These are phyloP conservation scores for Chenopodium formosanum DNA, from an alignment of 148 eudicot species.

Conservation along the genomic window DNA sequence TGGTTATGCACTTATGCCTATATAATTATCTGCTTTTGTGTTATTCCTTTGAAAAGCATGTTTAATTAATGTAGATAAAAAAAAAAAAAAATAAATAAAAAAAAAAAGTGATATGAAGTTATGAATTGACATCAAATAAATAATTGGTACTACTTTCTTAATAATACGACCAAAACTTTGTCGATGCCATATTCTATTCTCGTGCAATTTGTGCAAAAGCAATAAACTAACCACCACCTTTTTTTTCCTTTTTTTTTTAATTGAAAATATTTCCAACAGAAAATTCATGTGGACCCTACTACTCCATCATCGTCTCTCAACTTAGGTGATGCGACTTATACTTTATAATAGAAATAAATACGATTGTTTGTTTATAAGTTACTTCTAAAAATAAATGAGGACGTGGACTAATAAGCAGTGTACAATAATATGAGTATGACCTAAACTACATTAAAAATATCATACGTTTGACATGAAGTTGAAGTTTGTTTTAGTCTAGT, in stretches of 20 bases:
- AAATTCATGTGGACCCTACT: conserved; percentile 19
- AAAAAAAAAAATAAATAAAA: too few species aligned
- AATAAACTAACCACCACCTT: not conserved
- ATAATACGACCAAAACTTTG: not conserved
- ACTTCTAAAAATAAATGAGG: not conserved
- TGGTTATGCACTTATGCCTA: not conserved
- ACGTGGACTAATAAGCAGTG: not conserved
- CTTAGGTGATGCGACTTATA: not conserved
- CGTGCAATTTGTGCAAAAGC: conserved; percentile 8
- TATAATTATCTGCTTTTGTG: not conserved
- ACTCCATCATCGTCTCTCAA: not conserved
- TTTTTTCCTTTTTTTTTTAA: too few species aligned
- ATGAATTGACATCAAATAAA: not conserved
- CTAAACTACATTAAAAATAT: not conserved
- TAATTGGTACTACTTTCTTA: conserved; percentile 1
- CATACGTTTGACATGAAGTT: conserved; percentile 3
- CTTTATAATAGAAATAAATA: conserved; percentile 1
- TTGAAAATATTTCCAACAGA: not conserved
- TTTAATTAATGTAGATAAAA: not conserved
- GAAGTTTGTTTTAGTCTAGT: not conserved
- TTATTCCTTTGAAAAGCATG: conserved; percentile 4
- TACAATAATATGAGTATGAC: not conserved
- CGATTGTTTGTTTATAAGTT: not conserved
- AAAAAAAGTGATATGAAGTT: not conserved
- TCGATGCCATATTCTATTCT: conserved; percentile 24